A percentile compares a stretch with the other conserved stretches of the same genome.
Conservation (phyloP, 192 early-diverging fungal genomes). For the Diversispora epigaea region DNA sequence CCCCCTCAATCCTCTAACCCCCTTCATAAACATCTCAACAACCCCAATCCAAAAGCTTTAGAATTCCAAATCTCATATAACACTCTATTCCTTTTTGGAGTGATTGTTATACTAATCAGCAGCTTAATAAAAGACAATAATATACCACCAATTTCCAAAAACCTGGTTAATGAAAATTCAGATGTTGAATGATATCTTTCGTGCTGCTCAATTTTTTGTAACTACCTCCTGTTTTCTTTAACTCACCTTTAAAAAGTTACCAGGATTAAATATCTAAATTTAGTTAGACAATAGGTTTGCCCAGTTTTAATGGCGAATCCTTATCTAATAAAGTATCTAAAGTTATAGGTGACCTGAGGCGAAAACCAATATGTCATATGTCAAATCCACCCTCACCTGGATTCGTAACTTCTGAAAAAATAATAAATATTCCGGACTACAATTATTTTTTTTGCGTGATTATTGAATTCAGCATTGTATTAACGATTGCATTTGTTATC, state of each 20-base stretch:
- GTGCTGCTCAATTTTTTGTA: conserved; percentile 16
- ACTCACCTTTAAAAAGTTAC: not conserved
- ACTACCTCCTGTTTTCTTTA: conserved; percentile 19
- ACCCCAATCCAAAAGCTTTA: too few relatives aligned
- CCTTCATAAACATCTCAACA: too few relatives aligned
- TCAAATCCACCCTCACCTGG: not conserved
- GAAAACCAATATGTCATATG: not conserved
- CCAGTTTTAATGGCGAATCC: not conserved
- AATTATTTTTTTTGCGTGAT: conserved; percentile 4
- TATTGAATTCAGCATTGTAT: not conserved
- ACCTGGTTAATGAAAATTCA: too few relatives aligned
- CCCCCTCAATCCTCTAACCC: too few relatives aligned
- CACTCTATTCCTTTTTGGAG: too few relatives aligned
- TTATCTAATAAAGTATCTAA: too few relatives aligned
- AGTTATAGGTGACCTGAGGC: not conserved
- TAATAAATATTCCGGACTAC: not conserved
- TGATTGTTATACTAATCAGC: too few relatives aligned
- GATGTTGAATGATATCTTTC: conserved; percentile 25
- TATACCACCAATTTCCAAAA: too few relatives aligned
- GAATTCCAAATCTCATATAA: too few relatives aligned
- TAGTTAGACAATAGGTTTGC: conserved; percentile 10
- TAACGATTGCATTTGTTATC: not conserved
- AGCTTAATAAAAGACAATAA: too few relatives aligned
- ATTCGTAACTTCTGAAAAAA: not conserved
- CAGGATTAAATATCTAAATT: not conserved